Evolutionary conservation across 495 filamentous ascomycete genomes (phyloP), one percentile per base, ranked within the genome.

Genomic region (Beverwykella pulmonaria): DNA sequence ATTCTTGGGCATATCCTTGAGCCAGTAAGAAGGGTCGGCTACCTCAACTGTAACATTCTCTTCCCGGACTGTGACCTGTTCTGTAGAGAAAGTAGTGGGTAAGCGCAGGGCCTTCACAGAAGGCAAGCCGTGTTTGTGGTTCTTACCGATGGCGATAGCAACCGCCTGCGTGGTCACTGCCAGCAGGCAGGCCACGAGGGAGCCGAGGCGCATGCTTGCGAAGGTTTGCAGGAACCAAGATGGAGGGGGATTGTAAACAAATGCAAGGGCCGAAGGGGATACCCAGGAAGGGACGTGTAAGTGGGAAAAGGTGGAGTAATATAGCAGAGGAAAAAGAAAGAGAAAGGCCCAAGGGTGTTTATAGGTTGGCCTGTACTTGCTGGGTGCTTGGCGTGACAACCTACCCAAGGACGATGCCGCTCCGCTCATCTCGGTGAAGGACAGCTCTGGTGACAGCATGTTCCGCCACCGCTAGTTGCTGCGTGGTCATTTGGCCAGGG

Each of bases 1-100:
- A 52, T 72, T 70, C n/a, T 68, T 55, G 6, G 41, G 25, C n/a
- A 71, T 71, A 32, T 65, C 65, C 22, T 61, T 64, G 14, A 71
- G 48, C 69, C 69, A 71, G 39, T 71, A 71, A 5, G 32, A 14
- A 10, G 63, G 52, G 27, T 61, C 68, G 8, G 25, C 32, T 8
- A 23, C 34, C 25, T 4, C 56, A 12, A 52, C 59, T 27, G 39
- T 44, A 2, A 23, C 48, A 50, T 50, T 27, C 5, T 23, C 48
- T 2, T 7, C 48, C 6, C 20, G 20, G n/a, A 15, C 20, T 4
- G 20, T 6, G 44, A 25, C 25, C 20, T 5, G 9, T 50, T 50
- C 20, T 50, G 48, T 17, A 17, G 48, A 17, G 48, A 23, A n/a
- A 50, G 20, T 15, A 17, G 20, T 7, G 22, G 25, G 19, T 50